Base-by-base conservation (phyloP, 306 rosid species). In the Castanopsis chinensis region DNA sequence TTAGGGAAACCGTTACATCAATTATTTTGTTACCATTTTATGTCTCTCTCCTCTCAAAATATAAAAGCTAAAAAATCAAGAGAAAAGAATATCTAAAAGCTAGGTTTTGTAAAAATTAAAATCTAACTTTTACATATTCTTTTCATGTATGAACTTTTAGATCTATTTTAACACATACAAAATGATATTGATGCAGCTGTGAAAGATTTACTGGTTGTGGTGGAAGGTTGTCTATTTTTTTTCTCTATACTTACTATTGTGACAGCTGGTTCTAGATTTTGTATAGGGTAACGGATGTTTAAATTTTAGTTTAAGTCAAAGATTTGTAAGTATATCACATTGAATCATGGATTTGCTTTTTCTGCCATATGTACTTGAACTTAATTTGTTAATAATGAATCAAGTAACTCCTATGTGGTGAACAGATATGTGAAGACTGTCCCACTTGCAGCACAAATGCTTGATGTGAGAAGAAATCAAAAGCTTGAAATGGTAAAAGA, bases 401-500 rank as follows among this genome's bases (percentile, higher is more conserved):
- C 56, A 21, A 53, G 27, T 76, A 19, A 52, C 58, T 32, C 53
- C 41, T 54, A 25, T 81, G 51, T 70, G 76, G 28, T 77, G 77
- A 76, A 72, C 89, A 95, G 99, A 87, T 95, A 91, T 86, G 99
- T 94, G 79, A 86, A 92, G 90, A 91, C 87, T 1, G 97, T 94
- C 70, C 99, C 99, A 69, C 94, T 94, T 77, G 99, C 97, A 27
- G 97, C 98, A 25, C 86, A 95, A 79, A 53, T 95, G 80, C 99
- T 95, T 56, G 99, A 95, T 37, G 96, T 95, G 78, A 91, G 99
- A 88, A 90, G 92, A 90, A 53, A 69, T 83, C 99, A 95, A 82
- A 95, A 95, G 82, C 96, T 95, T 71, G 82, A 91, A 87, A 95
- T 95, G 64, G 70, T 91, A 49, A 88, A 91, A 94, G 82, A 25